Evolutionary conservation across 2,329 filamentous ascomycete species (phyloP).

Genomic region (Monilinia laxa): DNA sequence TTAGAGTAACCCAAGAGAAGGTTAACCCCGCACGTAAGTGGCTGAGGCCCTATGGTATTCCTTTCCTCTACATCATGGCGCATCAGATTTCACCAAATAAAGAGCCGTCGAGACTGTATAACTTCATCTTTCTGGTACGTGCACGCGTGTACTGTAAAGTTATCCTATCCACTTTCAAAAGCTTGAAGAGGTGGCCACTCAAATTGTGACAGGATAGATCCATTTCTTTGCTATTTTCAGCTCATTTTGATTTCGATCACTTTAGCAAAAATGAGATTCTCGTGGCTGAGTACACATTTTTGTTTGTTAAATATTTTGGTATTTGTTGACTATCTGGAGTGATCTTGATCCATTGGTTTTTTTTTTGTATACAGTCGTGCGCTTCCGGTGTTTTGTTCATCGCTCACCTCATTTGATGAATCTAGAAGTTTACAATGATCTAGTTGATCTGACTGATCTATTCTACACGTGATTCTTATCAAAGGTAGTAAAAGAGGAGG

Average conservation of each 20-base stretch:
- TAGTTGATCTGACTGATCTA: not conserved
- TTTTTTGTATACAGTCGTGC: not conserved
- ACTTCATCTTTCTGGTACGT: not conserved
- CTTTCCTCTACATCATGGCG: not conserved
- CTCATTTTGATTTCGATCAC: not conserved
- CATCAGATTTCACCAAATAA: conserved; percentile 8
- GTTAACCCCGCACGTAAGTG: conserved; percentile 15
- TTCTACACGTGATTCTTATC: not conserved
- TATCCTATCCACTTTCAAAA: conserved; percentile 10
- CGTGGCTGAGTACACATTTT: conserved; percentile 1
- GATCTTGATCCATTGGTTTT: not conserved
- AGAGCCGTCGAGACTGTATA: not conserved
- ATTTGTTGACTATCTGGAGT: not conserved
- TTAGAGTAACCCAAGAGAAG: conserved; percentile 9
- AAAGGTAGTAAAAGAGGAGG: not conserved
- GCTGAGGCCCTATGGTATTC: conserved; percentile 2
- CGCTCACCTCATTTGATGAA: not conserved
- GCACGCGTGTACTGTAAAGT: not conserved
- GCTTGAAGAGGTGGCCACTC: conserved; percentile 14
- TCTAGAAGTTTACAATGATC: not conserved
- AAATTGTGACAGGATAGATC: not conserved
- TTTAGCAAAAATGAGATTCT: not conserved
- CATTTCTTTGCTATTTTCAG: conserved; percentile 13
- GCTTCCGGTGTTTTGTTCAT: not conserved
- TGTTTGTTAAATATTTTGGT: not conserved